phyloP scores from a whole-genome alignment of 768 basidiomycete species.

The Hypsizygus marmoreus region DNA sequence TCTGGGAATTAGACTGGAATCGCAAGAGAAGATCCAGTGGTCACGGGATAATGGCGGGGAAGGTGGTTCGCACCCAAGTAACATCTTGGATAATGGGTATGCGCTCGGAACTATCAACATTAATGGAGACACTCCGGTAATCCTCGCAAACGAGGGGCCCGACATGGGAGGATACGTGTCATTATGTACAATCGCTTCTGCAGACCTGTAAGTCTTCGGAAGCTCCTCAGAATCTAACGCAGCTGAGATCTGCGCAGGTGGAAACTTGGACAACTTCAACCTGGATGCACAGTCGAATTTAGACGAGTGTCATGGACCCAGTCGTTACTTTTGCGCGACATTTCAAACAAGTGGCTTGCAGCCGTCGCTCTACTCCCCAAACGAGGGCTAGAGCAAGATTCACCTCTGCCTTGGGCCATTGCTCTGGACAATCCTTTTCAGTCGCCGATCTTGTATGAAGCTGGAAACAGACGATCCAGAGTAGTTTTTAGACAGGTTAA shows the following conservation, averaged over 20 bases:
- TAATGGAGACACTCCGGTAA: constrained; percentile 72
- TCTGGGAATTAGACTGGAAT: constrained; percentile 62
- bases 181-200: constrained; percentile 50
- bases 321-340: constrained; percentile 1
- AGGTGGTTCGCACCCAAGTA: constrained; percentile 69
- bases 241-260: constrained; percentile 42
- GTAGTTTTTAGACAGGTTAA: constrained; percentile 59
- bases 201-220: constrained; percentile 44
- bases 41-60: constrained; percentile 59
- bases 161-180: constrained; percentile 68
- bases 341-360: constrained; percentile 30
- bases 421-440: constrained; percentile 15
- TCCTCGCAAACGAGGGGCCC: constrained; percentile 61
- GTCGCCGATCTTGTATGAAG: constrained; percentile 38
- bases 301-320: constrained; percentile 46
- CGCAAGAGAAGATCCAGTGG: constrained; percentile 47
- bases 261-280: constrained; percentile 67
- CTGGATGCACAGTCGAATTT: constrained; percentile 58
- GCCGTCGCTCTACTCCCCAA: constrained; percentile 10
- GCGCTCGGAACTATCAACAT: constrained; percentile 56
- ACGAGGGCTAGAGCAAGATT: background rate
- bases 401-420: background rate
- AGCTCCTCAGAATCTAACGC: background rate
- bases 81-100: constrained; percentile 66
- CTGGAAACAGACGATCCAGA: constrained; percentile 7